Evolutionary conservation across 2,329 filamentous ascomycete genomes (phyloP).

Genomic region (Zarea fungicola): DNA sequence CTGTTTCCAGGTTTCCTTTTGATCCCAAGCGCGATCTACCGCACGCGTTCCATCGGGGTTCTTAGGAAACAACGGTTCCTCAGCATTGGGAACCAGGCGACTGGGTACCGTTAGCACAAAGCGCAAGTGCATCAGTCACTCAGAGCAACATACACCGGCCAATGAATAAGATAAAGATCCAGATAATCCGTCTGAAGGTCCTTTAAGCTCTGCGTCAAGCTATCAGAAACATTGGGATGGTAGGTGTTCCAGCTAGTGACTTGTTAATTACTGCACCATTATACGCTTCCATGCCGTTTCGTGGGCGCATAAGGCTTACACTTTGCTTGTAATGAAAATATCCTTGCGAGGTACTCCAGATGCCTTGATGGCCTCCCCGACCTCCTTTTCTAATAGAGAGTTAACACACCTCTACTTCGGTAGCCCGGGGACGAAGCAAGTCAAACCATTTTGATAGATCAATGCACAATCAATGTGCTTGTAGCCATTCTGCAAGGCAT

Average conservation of each 20-base stretch:
- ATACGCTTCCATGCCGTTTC: neutral
- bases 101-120: slow-evolving; percentile 30
- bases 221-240: slow-evolving; percentile 62
- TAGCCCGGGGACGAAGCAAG: no score
- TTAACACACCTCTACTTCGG: no score
- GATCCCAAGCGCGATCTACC: slow-evolving; percentile 50
- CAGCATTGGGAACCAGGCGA: slow-evolving; percentile 46
- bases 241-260: slow-evolving; percentile 63
- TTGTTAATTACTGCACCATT: neutral
- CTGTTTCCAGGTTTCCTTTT: slow-evolving; percentile 71
- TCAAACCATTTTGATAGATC: slow-evolving; percentile 65
- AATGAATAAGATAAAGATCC: slow-evolving; percentile 77
- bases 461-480: slow-evolving; percentile 65
- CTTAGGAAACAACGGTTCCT: slow-evolving; percentile 65
- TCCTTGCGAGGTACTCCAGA: slow-evolving; percentile 49
- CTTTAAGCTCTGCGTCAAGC: slow-evolving; percentile 67
- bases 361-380: slow-evolving; percentile 70
- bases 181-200: slow-evolving; percentile 73
- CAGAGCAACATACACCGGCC: slow-evolving; percentile 66
- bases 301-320: slow-evolving; percentile 26
- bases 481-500: slow-evolving; percentile 53
- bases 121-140: neutral
- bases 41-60: slow-evolving; percentile 65
- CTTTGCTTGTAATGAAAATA: slow-evolving; percentile 78
- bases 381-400: slow-evolving; percentile 54